These are phyloP conservation scores for Arxiozyma slooffiae DNA, from an alignment of 1,139 yeast genomes.

Conservation along the genomic window DNA sequence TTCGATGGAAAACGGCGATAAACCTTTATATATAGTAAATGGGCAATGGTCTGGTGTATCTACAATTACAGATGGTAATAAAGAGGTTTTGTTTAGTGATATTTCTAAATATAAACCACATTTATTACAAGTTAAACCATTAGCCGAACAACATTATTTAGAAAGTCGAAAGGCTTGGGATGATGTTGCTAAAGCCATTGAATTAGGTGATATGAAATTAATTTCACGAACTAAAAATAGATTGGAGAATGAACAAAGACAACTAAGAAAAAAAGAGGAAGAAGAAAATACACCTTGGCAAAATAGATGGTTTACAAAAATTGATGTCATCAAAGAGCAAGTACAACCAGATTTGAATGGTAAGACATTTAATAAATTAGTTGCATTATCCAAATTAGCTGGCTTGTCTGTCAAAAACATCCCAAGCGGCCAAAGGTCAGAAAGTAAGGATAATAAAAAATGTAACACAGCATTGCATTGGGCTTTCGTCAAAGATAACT, in stretches of 20 bases:
- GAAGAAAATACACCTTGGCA: conserved; percentile 57
- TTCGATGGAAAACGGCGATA: conserved; percentile 41
- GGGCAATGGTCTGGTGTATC: conserved; percentile 93
- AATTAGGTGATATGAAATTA: conserved; percentile 57
- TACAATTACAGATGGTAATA: conserved; percentile 29
- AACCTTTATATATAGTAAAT: conserved; percentile 62
- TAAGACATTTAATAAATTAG: not conserved
- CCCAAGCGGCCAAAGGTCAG: conserved; percentile 53
- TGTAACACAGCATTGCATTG: conserved; percentile 47
- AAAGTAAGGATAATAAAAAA: conserved; percentile 40
- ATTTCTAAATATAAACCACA: conserved; percentile 45
- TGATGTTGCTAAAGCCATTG: conserved; percentile 80
- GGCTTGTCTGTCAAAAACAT: conserved; percentile 51
- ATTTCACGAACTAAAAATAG: conserved; percentile 65
- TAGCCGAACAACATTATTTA: conserved; percentile 61
- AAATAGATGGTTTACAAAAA: conserved; percentile 65
- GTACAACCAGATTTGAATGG: not conserved
- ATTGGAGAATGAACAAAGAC: conserved; percentile 78
- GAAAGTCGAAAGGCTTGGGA: conserved; percentile 84
- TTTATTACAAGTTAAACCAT: conserved; percentile 60
- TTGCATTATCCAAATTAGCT: conserved; percentile 41
- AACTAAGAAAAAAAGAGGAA: conserved; percentile 59
- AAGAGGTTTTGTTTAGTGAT: conserved; percentile 57
- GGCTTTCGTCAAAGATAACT: conserved; percentile 49
- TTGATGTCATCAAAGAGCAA: conserved; percentile 35